Evolutionary conservation across 352 stramenopile genomes (phyloP).

Genomic region (Aphanomyces invadans): DNA sequence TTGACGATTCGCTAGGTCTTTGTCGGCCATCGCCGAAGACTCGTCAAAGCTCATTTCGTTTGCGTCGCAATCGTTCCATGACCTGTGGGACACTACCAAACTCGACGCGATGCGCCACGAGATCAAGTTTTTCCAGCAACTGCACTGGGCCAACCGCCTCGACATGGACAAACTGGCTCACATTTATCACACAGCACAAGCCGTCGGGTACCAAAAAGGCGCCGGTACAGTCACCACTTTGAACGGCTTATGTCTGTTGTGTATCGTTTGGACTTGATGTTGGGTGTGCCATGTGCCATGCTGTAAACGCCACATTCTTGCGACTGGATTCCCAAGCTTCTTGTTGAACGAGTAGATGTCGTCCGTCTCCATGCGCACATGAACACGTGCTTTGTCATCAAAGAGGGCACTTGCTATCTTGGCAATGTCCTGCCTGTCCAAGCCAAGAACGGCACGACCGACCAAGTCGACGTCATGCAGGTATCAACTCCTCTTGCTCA

Average conservation of each 20-base stretch:
- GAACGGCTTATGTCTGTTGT: background rate
- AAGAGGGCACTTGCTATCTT: constrained; percentile 8
- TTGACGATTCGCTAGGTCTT: background rate
- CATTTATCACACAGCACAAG: constrained; percentile 14
- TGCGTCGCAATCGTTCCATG: constrained; percentile 18
- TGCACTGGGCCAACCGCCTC: constrained; percentile 10
- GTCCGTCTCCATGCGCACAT: constrained; percentile 3
- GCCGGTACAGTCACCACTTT: background rate
- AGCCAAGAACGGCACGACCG: background rate
- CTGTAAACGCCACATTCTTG: too few relatives aligned
- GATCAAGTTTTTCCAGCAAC: constrained; percentile 12
- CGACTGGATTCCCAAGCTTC: too few relatives aligned
- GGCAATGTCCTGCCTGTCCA: background rate
- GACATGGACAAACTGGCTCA: constrained; percentile 15
- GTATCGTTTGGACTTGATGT: too few relatives aligned
- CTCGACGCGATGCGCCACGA: background rate
- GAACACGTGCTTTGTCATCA: constrained; percentile 15
- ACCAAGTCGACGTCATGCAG: constrained; percentile 4
- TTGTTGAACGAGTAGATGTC: too few relatives aligned
- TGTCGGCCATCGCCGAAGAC: constrained; percentile 19
- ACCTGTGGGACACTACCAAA: constrained; percentile 13
- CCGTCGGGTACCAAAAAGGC: constrained; percentile 10
- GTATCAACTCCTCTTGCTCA: constrained; percentile 9
- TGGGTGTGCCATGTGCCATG: too few relatives aligned
- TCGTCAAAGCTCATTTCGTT: constrained; percentile 21